Evolutionary conservation across 2,329 filamentous ascomycete species (phyloP).

Genomic region (Rutstroemia sp.): DNA sequence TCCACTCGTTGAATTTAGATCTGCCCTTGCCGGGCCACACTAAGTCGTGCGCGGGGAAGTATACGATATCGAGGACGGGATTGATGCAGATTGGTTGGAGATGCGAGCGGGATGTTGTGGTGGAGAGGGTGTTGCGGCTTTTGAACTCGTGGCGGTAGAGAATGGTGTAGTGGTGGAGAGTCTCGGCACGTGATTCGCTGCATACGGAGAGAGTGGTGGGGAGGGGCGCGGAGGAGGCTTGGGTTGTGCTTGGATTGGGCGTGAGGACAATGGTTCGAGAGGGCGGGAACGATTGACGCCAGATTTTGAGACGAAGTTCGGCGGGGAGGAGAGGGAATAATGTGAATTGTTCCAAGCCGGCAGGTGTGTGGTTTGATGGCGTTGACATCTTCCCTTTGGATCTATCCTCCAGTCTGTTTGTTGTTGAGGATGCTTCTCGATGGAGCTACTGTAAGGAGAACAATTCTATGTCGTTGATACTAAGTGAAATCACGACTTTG

Average conservation of each 20-base stretch:
- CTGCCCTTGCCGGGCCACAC: background rate
- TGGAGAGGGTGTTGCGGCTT: background rate
- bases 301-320: constrained; percentile 3
- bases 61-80: background rate
- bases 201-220: constrained; percentile 2
- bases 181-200: constrained; percentile 5
- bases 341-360: background rate
- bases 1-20: background rate
- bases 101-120: background rate
- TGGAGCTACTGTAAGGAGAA: background rate
- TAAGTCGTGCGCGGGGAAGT: background rate
- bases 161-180: background rate
- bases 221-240: background rate
- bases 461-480: background rate
- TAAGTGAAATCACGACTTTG: background rate
- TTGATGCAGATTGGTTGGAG: constrained; percentile 3
- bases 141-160: background rate
- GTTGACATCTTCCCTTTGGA: background rate
- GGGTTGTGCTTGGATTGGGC: background rate
- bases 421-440: no score
- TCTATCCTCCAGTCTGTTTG: background rate
- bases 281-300: background rate
- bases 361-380: background rate
- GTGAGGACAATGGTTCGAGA: constrained; percentile 1
- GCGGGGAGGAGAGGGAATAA: background rate